Conservation (phyloP, 108 stramenopile species). For the Mayamaea pseudoterrestris region DNA sequence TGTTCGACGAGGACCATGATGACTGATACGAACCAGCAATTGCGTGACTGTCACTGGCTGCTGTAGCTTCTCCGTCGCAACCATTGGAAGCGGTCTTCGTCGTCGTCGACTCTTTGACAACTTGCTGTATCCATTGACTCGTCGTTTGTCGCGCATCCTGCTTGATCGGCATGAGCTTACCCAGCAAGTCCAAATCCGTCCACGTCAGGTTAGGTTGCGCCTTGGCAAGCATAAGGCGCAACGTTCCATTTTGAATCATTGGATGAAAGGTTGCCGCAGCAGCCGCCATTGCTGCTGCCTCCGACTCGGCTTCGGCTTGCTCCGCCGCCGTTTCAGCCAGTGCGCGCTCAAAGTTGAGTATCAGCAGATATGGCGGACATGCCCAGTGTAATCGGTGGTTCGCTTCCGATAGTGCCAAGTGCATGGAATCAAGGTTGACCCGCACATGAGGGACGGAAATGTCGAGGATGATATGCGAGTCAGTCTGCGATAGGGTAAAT, state of each 20-base stretch:
- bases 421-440: conserved; percentile 40
- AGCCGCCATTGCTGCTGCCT: no score
- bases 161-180: conserved; percentile 35
- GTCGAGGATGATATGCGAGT: conserved; percentile 31
- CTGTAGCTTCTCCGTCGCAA: conserved; percentile 5
- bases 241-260: conserved; percentile 26
- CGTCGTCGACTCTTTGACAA: background rate
- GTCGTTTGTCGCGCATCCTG: conserved; percentile 5
- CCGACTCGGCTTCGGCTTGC: conserved; percentile 22
- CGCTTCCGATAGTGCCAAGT: conserved; percentile 38
- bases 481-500: conserved; percentile 49
- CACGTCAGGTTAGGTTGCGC: conserved; percentile 26
- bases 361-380: conserved; percentile 57
- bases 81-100: background rate
- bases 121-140: conserved; percentile 24
- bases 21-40: no score
- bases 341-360: conserved; percentile 36
- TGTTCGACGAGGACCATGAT: no score
- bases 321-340: conserved; percentile 11
- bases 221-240: conserved; percentile 36
- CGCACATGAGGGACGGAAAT: conserved; percentile 67
- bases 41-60: no score
- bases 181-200: conserved; percentile 65
- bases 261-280: conserved; percentile 26
- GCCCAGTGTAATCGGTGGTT: conserved; percentile 45